Percentiles rank a stretch among this genome's conserved stretches.
These are phyloP conservation scores for Aspergillus versicolor DNA, from an alignment of 2,329 filamentous ascomycete genomes.

Conservation along the genomic window DNA sequence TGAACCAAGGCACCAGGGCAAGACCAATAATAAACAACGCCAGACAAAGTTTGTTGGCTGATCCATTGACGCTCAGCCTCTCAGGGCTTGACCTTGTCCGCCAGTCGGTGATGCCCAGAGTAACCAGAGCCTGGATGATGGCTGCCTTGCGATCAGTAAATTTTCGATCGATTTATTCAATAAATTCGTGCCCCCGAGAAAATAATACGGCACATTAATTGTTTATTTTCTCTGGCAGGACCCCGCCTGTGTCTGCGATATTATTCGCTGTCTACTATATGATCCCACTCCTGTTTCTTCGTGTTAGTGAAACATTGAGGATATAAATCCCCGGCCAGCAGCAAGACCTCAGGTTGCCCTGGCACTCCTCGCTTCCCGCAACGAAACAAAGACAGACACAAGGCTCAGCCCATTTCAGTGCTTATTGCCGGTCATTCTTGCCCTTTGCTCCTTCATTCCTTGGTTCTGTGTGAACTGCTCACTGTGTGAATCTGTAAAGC, in stretches of 20 bases:
- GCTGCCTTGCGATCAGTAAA: slow-evolving; percentile 6
- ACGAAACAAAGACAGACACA: background rate
- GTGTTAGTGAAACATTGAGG: slow-evolving; percentile 12
- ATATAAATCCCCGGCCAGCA: slow-evolving; percentile 13
- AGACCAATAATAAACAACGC: background rate
- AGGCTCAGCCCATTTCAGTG: too few relatives aligned
- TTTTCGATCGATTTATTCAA: background rate
- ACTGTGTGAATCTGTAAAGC: too few relatives aligned
- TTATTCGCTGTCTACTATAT: slow-evolving; percentile 2
- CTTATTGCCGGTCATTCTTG: too few relatives aligned
- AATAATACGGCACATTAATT: slow-evolving; percentile 5
- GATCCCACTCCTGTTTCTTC: slow-evolving; percentile 7
- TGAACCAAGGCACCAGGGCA: background rate
- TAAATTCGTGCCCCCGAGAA: background rate
- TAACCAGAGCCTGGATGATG: background rate
- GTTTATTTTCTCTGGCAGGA: background rate
- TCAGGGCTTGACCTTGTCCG: background rate
- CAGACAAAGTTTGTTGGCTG: slow-evolving; percentile 4
- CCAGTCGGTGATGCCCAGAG: slow-evolving; percentile 17
- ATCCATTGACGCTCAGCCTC: too few relatives aligned
- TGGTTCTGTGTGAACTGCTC: too few relatives aligned
- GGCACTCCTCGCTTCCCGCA: too few relatives aligned
- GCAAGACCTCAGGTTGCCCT: background rate
- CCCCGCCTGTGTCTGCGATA: slow-evolving; percentile 5
- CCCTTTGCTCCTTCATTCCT: too few relatives aligned